phyloP scores from a whole-genome alignment of 495 filamentous ascomycete genomes.

The Penicillium psychrofluorescens region DNA sequence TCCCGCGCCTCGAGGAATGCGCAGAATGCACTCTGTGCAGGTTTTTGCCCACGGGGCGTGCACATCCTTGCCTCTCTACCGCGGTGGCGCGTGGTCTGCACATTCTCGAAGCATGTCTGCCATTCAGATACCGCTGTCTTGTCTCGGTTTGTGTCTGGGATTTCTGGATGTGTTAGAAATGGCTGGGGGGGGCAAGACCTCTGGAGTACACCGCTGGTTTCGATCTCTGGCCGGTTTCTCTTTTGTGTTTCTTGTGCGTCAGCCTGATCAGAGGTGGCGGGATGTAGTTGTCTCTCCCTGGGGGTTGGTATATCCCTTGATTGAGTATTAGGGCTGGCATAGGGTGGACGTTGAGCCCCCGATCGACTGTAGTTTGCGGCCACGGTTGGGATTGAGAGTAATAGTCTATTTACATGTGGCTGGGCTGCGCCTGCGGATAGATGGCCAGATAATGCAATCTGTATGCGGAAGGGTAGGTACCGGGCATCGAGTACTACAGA shows the following conservation, averaged over 20 bases:
- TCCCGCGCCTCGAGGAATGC: no score
- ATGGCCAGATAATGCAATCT: background rate
- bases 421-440: background rate
- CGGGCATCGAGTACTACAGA: conserved; percentile 1
- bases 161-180: background rate
- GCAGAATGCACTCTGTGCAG: no score
- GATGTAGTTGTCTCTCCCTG: background rate
- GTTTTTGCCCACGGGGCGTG: background rate
- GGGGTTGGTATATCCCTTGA: conserved; percentile 6
- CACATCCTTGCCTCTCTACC: background rate
- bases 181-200: background rate
- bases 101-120: conserved; percentile 19
- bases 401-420: no score
- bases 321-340: background rate
- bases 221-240: background rate
- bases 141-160: background rate
- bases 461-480: background rate
- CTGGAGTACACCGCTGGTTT: conserved; percentile 7
- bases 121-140: background rate
- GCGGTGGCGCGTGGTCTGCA: conserved; percentile 2
- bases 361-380: no score
- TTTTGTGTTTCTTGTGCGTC: background rate
- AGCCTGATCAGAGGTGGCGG: background rate
- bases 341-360: no score
- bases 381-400: no score